Base-by-base conservation (phyloP, 371 early-diverging fungal genomes). In the Rhizopus arrhizus region DNA sequence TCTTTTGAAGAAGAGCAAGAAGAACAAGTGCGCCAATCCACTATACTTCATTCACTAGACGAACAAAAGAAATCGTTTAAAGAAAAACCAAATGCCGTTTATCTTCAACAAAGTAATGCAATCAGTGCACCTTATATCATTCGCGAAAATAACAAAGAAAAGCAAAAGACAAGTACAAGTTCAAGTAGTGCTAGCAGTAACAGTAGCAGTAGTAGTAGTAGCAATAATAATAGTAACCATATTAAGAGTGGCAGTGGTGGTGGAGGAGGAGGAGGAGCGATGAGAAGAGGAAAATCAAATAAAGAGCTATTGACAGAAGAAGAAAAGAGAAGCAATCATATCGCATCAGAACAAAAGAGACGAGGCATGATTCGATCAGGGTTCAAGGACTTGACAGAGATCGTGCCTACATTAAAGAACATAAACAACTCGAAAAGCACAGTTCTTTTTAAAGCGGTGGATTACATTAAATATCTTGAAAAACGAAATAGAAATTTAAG, bases 341-440 rank as follows among this genome's bases (percentile, higher is more conserved):
- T 94, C 67, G 90, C 88, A 3, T 89, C 90, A n/a, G 95, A 94
- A 66, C 91, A 94, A 73, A 89, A 91, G 70, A 85, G 95, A 40
- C 85, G 95, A 16, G 87, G 88, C 57, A 91, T 88, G 68, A 94
- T 94, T 64, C 81, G 91, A 28, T 73, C 78, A 42, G 93, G 92
- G 4, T 92, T 92, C 70, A 89, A 89, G 57, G 85, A 88, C 59
- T 78, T 94, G 53, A 87, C 88, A 32, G 85, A 86, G 42, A 78
- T 93, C 51, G 91, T 93, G 22, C 95, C 95, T 42, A 84, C 86
- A 4, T 71, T 92, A 55, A 83, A 69, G 43, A 77, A 78, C n/a
- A 70, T 75, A 42, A 80, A 78, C 49, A 74, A 77, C 46, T 80
- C 80, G 35, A 83, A 81, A 59, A 75, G 79, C 10, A 75, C 78